Percentiles rank a stretch among this genome's conserved stretches.
Conservation (phyloP, 305 asterid genomes). For the Nicotiana rustica region DNA sequence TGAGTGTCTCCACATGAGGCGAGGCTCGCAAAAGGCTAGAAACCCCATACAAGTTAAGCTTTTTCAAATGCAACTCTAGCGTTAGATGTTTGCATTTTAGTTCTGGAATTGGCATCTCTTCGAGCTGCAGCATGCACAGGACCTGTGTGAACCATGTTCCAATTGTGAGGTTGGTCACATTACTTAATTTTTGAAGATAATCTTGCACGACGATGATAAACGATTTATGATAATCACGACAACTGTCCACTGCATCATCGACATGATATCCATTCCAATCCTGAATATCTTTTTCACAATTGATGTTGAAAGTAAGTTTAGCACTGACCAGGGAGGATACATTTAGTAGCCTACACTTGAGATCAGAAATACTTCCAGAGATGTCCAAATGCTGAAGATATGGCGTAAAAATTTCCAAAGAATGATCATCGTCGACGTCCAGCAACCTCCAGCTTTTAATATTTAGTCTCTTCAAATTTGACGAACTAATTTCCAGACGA, state of each 20-base stretch:
- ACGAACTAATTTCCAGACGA: not conserved
- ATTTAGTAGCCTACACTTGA: not conserved
- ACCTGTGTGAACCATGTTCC: not conserved
- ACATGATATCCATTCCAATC: not conserved
- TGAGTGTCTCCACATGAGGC: not conserved
- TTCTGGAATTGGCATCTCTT: not conserved
- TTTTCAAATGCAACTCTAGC: not conserved
- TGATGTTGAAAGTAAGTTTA: not conserved
- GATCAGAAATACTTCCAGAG: not conserved
- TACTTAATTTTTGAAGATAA: not conserved
- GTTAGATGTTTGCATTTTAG: not conserved
- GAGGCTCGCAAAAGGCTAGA: not conserved
- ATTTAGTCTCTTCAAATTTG: not conserved
- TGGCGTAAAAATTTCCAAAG: not conserved
- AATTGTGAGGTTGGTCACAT: not conserved
- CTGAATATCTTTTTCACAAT: not conserved
- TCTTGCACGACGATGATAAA: not conserved
- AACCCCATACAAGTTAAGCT: not conserved
- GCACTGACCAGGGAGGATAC: not conserved
- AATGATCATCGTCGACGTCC: not conserved
- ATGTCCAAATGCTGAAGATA: not conserved
- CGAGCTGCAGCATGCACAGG: slow-evolving; percentile 1
- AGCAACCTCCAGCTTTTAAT: not conserved
- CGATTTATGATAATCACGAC: not conserved
- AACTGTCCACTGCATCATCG: not conserved